Conservation (phyloP, 805 yeast species). For the Kuraishia piskuri region DNA sequence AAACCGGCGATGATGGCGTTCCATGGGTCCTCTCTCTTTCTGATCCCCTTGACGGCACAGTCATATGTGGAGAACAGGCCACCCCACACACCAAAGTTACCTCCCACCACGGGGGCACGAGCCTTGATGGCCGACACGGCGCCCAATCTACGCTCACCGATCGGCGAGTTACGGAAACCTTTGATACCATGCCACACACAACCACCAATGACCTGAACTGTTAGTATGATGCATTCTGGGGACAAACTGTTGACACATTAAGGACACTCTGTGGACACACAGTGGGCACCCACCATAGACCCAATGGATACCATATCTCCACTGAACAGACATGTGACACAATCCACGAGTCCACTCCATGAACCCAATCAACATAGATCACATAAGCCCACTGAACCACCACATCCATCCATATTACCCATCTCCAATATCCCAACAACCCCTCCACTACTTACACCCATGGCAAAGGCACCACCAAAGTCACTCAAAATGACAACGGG, state of each 20-base stretch:
- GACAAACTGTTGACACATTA: no score
- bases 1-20: constrained; percentile 97
- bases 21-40: constrained; percentile 98
- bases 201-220: constrained; percentile 69
- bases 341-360: no score
- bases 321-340: no score
- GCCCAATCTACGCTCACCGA: constrained; percentile 90
- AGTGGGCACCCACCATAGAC: no score
- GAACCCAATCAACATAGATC: no score
- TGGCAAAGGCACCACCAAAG: constrained; percentile 98
- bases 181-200: constrained; percentile 98
- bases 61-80: constrained; percentile 94
- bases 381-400: no score
- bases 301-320: no score
- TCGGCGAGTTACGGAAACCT: constrained; percentile 96
- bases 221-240: constrained; percentile 2
- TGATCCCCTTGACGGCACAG: constrained; percentile 89
- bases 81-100: constrained; percentile 99
- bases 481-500: constrained; percentile 93
- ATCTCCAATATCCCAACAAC: background rate
- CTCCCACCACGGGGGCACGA: constrained; percentile 97
- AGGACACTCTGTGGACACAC: no score
- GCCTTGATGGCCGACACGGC: constrained; percentile 86
- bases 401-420: background rate
- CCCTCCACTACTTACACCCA: constrained; percentile 65